A percentile compares a stretch with the other conserved stretches of the same genome.
phyloP scores from a whole-genome alignment of 305 asterid genomes.

The Withania somnifera region DNA sequence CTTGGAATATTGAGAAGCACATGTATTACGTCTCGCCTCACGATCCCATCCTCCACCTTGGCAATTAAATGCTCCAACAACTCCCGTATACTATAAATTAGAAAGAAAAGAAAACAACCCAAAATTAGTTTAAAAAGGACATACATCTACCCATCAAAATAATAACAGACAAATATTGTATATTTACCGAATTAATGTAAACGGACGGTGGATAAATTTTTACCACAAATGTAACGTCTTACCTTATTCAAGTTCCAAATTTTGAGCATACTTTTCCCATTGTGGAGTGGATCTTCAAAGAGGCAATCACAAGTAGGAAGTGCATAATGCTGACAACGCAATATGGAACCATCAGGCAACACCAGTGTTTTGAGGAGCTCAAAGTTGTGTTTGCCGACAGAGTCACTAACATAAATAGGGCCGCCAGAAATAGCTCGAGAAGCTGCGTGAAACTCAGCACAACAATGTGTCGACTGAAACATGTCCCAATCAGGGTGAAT shows the following conservation, averaged over 20 bases:
- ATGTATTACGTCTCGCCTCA: conserved; percentile 60
- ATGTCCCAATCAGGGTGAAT: conserved; percentile 98
- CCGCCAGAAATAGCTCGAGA: conserved; percentile 97
- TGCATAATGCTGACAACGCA: conserved; percentile 72
- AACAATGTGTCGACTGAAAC: conserved; percentile 93
- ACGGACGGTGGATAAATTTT: no score
- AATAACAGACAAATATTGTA: no score
- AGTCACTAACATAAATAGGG: conserved; percentile 74
- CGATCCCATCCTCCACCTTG: conserved; percentile 96
- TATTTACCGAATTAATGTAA: not conserved
- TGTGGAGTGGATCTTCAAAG: conserved; percentile 73
- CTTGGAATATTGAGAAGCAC: conserved; percentile 57
- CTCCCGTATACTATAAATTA: conserved; percentile 69
- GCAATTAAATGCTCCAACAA: conserved; percentile 79
- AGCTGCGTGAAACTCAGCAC: conserved; percentile 88
- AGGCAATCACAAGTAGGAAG: conserved; percentile 76
- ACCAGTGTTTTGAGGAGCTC: conserved; percentile 54
- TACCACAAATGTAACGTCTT: not conserved
- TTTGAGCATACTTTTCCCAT: conserved; percentile 80
- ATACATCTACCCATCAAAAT: no score
- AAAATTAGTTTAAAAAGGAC: no score
- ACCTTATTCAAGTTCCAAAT: conserved; percentile 93
- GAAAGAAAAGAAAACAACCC: not conserved
- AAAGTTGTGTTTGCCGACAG: conserved; percentile 71
- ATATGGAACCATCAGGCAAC: conserved; percentile 70